A percentile compares a stretch with the other conserved stretches of the same genome.
Evolutionary conservation across 1,284 basidiomycete genomes (phyloP).

Genomic region (Wallemia mellicola): DNA sequence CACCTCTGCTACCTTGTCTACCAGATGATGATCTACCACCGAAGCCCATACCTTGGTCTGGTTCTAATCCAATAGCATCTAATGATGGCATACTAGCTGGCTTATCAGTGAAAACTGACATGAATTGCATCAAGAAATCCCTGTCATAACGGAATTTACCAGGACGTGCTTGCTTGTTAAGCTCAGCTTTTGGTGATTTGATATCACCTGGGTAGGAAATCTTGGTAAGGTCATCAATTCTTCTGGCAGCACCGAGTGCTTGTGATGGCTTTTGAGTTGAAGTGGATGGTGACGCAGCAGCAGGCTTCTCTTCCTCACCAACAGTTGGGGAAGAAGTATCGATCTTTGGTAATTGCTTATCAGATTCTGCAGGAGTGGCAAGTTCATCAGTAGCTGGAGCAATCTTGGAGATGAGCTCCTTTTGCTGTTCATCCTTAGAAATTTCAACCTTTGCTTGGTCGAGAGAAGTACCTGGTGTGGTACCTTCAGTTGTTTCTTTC

Average conservation of each 20-base stretch:
- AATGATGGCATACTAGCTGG: constrained; percentile 66
- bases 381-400: not conserved
- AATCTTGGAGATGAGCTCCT: not conserved
- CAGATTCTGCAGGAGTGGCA: not conserved
- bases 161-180: constrained; percentile 47
- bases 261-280: not conserved
- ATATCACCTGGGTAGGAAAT: constrained; percentile 61
- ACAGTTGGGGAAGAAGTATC: not conserved
- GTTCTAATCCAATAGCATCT: constrained; percentile 70
- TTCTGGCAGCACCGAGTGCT: constrained; percentile 37
- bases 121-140: constrained; percentile 91
- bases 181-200: constrained; percentile 49
- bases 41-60: constrained; percentile 23
- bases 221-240: constrained; percentile 50
- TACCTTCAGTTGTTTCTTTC: constrained; percentile 12
- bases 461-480: not conserved
- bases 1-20: not conserved
- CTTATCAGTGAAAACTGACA: constrained; percentile 79
- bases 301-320: not conserved
- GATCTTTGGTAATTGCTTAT: not conserved
- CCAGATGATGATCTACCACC: not conserved
- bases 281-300: not conserved
- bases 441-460: not conserved
- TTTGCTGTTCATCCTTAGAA: constrained; percentile 6
- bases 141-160: constrained; percentile 95